Conservation (phyloP, 2,329 filamentous ascomycete species). For the Sporothrix dimorphospora region DNA sequence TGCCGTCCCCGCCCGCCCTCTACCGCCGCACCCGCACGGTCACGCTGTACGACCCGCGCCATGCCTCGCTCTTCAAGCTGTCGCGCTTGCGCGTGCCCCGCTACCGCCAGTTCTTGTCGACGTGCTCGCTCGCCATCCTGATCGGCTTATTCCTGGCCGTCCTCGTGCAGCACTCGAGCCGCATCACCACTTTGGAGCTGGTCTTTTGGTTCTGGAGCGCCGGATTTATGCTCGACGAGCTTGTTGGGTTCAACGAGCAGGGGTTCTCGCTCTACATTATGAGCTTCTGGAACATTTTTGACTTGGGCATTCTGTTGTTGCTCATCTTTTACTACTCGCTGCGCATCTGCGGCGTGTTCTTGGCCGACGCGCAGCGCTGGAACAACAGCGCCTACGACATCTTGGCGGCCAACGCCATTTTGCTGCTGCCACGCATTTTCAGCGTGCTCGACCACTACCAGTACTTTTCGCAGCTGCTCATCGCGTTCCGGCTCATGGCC, state of each 20-base stretch:
- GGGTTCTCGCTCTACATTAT: conserved; percentile 96
- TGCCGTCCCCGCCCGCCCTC: conserved; percentile 34
- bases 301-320: conserved; percentile 83
- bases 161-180: conserved; percentile 71
- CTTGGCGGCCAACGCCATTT: conserved; percentile 85
- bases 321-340: conserved; percentile 89
- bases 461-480: conserved; percentile 93
- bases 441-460: conserved; percentile 92
- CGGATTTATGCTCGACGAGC: conserved; percentile 94
- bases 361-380: conserved; percentile 73
- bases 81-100: conserved; percentile 88
- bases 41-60: conserved; percentile 84
- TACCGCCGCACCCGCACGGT: conserved; percentile 77
- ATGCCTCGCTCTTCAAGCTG: conserved; percentile 89
- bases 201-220: conserved; percentile 98
- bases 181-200: conserved; percentile 82
- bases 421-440: conserved; percentile 88
- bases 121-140: conserved; percentile 81
- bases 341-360: conserved; percentile 82
- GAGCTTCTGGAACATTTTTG: conserved; percentile 97
- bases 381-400: conserved; percentile 91
- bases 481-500: conserved; percentile 93
- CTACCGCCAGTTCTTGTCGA: conserved; percentile 89
- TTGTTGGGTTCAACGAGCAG: conserved; percentile 95
- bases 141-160: conserved; percentile 86